Evolutionary conservation across 2,329 filamentous ascomycete genomes (phyloP).

Genomic region (Tolypocladium endophyticum): DNA sequence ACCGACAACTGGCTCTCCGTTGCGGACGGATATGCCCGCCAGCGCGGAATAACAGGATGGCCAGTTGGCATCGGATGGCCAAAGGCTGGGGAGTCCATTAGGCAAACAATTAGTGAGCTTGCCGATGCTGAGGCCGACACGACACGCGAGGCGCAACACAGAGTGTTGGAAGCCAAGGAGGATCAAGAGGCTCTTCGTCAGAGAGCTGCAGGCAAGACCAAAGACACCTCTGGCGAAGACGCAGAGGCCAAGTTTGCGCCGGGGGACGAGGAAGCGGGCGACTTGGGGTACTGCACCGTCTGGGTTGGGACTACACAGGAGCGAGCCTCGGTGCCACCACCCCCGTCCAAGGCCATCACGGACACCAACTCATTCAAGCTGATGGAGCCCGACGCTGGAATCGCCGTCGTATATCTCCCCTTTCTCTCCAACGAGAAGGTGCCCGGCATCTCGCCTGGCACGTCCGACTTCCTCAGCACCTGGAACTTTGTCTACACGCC

Average conservation of each 20-base stretch:
- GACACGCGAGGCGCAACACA: conserved; percentile 49
- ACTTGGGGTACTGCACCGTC: conserved; percentile 83
- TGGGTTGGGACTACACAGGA: conserved; percentile 87
- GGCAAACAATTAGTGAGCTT: conserved; percentile 54
- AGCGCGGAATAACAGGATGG: conserved; percentile 89
- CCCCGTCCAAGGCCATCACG: conserved; percentile 41
- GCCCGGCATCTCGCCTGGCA: conserved; percentile 70
- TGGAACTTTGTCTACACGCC: conserved; percentile 98
- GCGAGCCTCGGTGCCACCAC: conserved; percentile 44
- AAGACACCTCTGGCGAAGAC: conserved; percentile 10
- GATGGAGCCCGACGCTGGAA: conserved; percentile 68
- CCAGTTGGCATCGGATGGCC: conserved; percentile 94
- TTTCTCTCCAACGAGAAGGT: conserved; percentile 75
- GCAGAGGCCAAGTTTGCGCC: conserved; percentile 27
- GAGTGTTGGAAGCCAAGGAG: conserved; percentile 48
- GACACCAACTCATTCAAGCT: conserved; percentile 56
- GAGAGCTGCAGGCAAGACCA: conserved; percentile 13
- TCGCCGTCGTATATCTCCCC: conserved; percentile 84
- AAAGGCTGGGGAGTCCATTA: conserved; percentile 43
- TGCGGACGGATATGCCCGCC: conserved; percentile 82
- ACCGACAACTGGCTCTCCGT: conserved; percentile 95
- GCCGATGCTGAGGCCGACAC: conserved; percentile 53
- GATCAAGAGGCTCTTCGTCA: conserved; percentile 26
- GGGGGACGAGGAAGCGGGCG: conserved; percentile 36
- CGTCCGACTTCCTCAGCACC: conserved; percentile 79